Base-by-base conservation (phyloP, 805 yeast species). In the Wickerhamiella musiphila region DNA sequence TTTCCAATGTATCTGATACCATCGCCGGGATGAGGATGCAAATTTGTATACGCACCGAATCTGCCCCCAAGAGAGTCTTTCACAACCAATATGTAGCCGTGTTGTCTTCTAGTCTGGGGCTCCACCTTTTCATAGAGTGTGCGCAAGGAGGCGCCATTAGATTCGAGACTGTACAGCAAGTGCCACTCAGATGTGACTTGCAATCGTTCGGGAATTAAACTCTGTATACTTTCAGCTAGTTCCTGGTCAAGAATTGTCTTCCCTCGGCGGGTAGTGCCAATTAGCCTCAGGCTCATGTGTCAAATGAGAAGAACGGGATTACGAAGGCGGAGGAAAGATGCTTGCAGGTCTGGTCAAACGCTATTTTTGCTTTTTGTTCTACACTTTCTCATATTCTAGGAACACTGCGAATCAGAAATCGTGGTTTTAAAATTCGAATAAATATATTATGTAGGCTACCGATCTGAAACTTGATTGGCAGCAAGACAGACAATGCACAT, bases 121-220 rank as follows among this genome's bases (percentile, higher is more conserved):
- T 57, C 57, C 34, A 69, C 53, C 28, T 62, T 58, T 11, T 65
- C 57, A 49, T 84, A 86, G 12, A 90, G 53, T 1, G 96, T 83
- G 36, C 67, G 71, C 33, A 86, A 52, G 0, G 94, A 78, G 0
- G 93, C 74, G 0, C 98, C 98, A 50, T 83, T 79, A 52, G 82
- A 94, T 43, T 84, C 95, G 38, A 81, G 54, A n/a, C 90, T 75
- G 49, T 84, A 86, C 2, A 73, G 52, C 31, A 90, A 53, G 5
- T 64, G 54, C 98, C 96, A 90, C 5, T 66, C 65, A 23, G 76
- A 73, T 38, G 69, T 69, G 16, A 86, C 60, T 50, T 82, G 94
- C 24, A 78, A 58, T 29, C 95, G 60, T 4, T 79, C 65, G 0
- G 95, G 94, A 37, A 90, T 51, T 33, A 81, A 63, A 18, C 61